Percentiles rank a stretch among this genome's conserved stretches.
Evolutionary conservation across 116 monocot species (phyloP).

Genomic region (Papilionanthe hybrid): DNA sequence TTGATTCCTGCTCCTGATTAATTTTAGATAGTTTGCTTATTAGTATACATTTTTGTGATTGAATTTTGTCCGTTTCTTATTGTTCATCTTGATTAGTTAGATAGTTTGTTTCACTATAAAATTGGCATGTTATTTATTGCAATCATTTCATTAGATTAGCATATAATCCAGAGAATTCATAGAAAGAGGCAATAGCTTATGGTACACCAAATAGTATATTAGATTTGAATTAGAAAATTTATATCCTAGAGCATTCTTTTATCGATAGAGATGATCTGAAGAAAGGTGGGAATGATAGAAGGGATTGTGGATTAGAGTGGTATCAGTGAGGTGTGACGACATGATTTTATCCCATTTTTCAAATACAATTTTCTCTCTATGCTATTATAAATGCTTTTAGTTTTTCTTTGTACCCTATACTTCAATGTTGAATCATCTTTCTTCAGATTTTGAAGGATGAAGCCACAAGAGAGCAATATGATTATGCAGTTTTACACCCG

Average conservation of each 20-base stretch:
- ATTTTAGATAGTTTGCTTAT: no score
- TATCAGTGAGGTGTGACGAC: background rate
- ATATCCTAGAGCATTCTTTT: background rate
- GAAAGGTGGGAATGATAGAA: background rate
- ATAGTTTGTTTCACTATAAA: background rate
- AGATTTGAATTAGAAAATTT: background rate
- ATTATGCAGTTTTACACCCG: slow-evolving; percentile 97
- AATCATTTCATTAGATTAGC: background rate
- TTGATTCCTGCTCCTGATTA: no score
- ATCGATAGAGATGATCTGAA: background rate
- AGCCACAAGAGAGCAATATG: slow-evolving; percentile 84
- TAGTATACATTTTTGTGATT: no score
- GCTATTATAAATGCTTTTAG: background rate
- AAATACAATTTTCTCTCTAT: background rate
- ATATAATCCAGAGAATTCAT: background rate
- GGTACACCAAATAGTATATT: background rate
- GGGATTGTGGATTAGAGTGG: background rate
- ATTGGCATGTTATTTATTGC: background rate
- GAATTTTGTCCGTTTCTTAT: no score
- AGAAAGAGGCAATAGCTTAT: background rate
- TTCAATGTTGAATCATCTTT: slow-evolving; percentile 3
- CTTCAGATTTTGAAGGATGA: slow-evolving; percentile 91
- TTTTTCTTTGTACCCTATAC: background rate
- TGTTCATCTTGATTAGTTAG: background rate
- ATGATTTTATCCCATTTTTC: background rate